These are phyloP conservation scores for Carex sylvatica DNA, from an alignment of 202 grass and related monocot species.

Conservation along the genomic window DNA sequence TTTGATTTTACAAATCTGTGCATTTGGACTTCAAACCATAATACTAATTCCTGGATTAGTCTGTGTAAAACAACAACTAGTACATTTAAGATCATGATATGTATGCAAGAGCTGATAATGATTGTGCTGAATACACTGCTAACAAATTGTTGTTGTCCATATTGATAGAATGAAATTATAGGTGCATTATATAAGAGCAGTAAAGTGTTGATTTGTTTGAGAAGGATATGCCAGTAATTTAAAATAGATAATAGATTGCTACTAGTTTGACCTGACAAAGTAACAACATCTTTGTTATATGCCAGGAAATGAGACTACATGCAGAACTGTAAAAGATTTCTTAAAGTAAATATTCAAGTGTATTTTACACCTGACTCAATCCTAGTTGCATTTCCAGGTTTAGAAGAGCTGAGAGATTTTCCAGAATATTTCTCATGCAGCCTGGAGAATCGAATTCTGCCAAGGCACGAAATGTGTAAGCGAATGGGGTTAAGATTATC, in stretches of 20 bases:
- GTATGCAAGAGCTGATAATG: too few relatives aligned
- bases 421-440: slow-evolving; percentile 88
- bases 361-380: neutral
- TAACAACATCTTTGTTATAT: neutral
- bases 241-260: neutral
- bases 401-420: slow-evolving; percentile 66
- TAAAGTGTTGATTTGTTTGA: too few relatives aligned
- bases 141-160: neutral
- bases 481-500: slow-evolving; percentile 50
- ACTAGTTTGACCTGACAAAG: neutral
- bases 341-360: neutral
- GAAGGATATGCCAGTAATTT: neutral
- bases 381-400: neutral
- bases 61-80: neutral
- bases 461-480: slow-evolving; percentile 53
- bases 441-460: slow-evolving; percentile 52
- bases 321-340: neutral
- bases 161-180: neutral
- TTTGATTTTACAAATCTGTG: neutral
- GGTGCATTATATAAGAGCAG: neutral
- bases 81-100: neutral
- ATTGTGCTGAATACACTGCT: too few relatives aligned
- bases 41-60: neutral
- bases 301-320: neutral
- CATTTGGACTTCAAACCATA: neutral